A percentile compares a stretch with the other conserved stretches of the same genome.
These are phyloP conservation scores for Ganoderma boninense DNA, from an alignment of 1,284 basidiomycete species.

Conservation along the genomic window DNA sequence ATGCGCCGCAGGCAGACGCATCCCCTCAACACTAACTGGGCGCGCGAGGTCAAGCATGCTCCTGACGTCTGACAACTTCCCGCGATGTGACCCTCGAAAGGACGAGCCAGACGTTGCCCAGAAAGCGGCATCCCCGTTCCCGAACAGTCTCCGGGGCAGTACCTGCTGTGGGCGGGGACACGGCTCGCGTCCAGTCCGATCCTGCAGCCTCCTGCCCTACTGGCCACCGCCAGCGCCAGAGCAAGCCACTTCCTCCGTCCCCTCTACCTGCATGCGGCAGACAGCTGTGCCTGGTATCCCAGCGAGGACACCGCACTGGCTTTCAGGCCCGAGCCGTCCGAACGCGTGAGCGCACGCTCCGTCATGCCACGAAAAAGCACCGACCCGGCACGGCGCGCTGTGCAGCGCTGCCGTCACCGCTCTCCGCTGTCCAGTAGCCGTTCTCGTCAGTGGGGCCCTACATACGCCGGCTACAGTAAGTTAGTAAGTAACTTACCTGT, in stretches of 20 bases:
- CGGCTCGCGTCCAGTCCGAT: neutral
- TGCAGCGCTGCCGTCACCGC: slow-evolving; percentile 26
- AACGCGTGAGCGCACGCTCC: slow-evolving; percentile 11
- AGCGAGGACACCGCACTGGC: neutral
- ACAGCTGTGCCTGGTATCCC: slow-evolving; percentile 8
- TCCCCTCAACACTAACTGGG: neutral
- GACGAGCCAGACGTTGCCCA: neutral
- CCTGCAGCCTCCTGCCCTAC: neutral
- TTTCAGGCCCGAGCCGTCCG: slow-evolving; percentile 22
- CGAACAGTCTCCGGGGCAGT: neutral
- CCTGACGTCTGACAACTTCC: slow-evolving; percentile 3
- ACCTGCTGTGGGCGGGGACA: neutral
- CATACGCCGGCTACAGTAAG: slow-evolving; percentile 1
- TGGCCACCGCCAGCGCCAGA: neutral
- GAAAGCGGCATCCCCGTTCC: neutral
- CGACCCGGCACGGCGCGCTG: slow-evolving; percentile 18
- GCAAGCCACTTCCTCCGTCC: neutral
- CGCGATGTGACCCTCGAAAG: neutral
- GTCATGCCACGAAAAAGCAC: slow-evolving; percentile 22
- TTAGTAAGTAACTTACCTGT: neutral
- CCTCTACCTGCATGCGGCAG: neutral
- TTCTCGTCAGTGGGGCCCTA: slow-evolving; percentile 19
- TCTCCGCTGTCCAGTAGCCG: slow-evolving; percentile 20
- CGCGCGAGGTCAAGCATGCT: neutral
- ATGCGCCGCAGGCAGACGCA: neutral